A percentile compares a stretch with the other conserved stretches of the same genome.
Conservation (phyloP, 2,329 filamentous ascomycete genomes). For the Akanthomyces muscarius region DNA sequence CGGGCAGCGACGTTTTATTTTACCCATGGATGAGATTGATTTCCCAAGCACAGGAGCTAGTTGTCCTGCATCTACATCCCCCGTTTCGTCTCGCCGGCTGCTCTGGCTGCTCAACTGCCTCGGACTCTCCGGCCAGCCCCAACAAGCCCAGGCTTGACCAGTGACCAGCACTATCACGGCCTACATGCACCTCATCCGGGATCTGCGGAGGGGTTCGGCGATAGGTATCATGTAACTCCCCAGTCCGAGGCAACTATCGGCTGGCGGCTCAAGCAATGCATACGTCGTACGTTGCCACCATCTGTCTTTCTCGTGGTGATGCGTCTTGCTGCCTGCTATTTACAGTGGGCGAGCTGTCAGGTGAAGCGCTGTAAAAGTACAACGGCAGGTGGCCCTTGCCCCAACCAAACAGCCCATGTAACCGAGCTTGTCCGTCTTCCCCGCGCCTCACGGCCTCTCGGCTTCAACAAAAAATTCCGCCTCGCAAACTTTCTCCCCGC, state of each 20-base stretch:
- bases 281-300: background rate
- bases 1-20: too few species aligned
- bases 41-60: too few species aligned
- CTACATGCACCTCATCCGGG: background rate
- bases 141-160: background rate
- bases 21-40: too few species aligned
- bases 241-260: slow-evolving; percentile 4
- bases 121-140: background rate
- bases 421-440: background rate
- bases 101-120: background rate
- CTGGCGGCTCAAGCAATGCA: background rate
- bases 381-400: background rate
- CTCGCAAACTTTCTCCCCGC: background rate
- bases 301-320: background rate
- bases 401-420: slow-evolving; percentile 11
- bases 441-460: slow-evolving; percentile 6
- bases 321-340: background rate
- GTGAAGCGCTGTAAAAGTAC: too few species aligned
- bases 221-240: slow-evolving; percentile 1
- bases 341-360: too few species aligned
- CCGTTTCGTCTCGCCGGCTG: too few species aligned
- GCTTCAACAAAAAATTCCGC: slow-evolving; percentile 13
- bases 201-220: slow-evolving; percentile 11
- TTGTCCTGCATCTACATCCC: too few species aligned
- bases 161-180: background rate